A percentile compares a stretch with the other conserved stretches of the same genome.
Conservation (phyloP, 1,139 yeast genomes). For the Candida pseudocylindracea region DNA sequence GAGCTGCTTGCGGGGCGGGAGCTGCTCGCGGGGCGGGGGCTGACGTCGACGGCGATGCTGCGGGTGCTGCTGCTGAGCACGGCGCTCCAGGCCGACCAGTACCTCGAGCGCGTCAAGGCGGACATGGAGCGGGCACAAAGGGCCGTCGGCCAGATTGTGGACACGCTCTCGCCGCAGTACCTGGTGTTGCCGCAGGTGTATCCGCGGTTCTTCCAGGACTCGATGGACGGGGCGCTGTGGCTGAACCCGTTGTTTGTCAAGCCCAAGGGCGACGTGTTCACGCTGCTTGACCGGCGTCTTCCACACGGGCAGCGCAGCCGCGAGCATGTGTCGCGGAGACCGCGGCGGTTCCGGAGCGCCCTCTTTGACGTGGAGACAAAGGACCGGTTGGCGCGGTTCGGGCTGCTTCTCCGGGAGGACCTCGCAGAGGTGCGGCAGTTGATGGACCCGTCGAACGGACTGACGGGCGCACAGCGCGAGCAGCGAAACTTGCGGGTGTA, state of each 20-base stretch:
- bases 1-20: too few relatives aligned
- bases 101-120: conserved; percentile 11
- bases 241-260: conserved; percentile 38
- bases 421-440: conserved; percentile 6
- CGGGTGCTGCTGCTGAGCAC: too few relatives aligned
- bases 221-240: conserved; percentile 58
- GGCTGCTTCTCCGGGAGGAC: conserved; percentile 15
- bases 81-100: conserved; percentile 14
- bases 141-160: conserved; percentile 11
- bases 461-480: too few relatives aligned
- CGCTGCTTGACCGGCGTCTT: conserved; percentile 15
- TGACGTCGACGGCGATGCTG: not conserved
- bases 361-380: conserved; percentile 15
- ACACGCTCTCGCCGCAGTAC: conserved; percentile 9
- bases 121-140: conserved; percentile 11
- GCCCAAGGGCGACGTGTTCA: conserved; percentile 15
- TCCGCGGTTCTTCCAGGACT: conserved; percentile 42
- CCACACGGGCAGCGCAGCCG: too few relatives aligned
- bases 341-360: conserved; percentile 4
- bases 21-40: conserved; percentile 3
- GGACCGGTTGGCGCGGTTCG: conserved; percentile 17
- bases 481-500: conserved; percentile 21
- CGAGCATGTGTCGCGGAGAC: too few relatives aligned
- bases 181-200: conserved; percentile 35
- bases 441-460: too few relatives aligned